Evolutionary conservation across 2,329 filamentous ascomycete species (phyloP).

Genomic region (Epichloe typhina): DNA sequence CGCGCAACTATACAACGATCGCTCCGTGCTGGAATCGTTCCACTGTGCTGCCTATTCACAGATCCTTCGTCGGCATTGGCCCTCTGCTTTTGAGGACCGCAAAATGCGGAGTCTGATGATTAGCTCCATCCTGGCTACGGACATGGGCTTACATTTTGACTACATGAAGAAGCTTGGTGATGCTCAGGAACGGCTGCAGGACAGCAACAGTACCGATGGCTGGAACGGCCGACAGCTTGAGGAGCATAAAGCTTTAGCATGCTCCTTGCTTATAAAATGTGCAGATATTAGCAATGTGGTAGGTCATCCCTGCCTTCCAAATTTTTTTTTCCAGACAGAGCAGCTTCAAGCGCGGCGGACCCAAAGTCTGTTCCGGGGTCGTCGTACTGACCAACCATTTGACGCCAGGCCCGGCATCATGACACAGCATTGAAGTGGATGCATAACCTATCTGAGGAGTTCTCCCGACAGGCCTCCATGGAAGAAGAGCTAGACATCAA

Average conservation of each 20-base stretch:
- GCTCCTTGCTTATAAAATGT: conserved; percentile 90
- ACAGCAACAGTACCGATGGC: conserved; percentile 50
- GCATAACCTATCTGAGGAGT: conserved; percentile 86
- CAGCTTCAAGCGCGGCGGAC: no score
- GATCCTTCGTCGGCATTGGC: conserved; percentile 88
- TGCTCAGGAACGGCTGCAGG: conserved; percentile 63
- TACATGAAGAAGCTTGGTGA: conserved; percentile 86
- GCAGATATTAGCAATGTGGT: conserved; percentile 98
- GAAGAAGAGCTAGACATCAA: conserved; percentile 77
- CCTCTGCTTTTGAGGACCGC: conserved; percentile 61
- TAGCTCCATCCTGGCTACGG: conserved; percentile 90
- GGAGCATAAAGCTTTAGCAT: conserved; percentile 68
- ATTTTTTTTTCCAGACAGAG: no score
- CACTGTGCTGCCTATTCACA: conserved; percentile 96
- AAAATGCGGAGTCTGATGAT: conserved; percentile 86
- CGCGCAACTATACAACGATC: conserved; percentile 92
- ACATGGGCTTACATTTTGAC: conserved; percentile 94
- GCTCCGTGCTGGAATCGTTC: conserved; percentile 91
- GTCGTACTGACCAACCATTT: not conserved
- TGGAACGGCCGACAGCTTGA: conserved; percentile 69
- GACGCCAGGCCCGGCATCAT: conserved; percentile 66
- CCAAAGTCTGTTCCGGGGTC: not conserved
- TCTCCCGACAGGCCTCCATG: conserved; percentile 84
- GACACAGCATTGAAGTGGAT: conserved; percentile 81
- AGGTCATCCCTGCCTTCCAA: conserved; percentile 26